Percentiles rank a stretch among this genome's conserved stretches.
These are phyloP conservation scores for Myrmaecium sp. DNA, from an alignment of 2,329 filamentous ascomycete genomes.

Conservation along the genomic window DNA sequence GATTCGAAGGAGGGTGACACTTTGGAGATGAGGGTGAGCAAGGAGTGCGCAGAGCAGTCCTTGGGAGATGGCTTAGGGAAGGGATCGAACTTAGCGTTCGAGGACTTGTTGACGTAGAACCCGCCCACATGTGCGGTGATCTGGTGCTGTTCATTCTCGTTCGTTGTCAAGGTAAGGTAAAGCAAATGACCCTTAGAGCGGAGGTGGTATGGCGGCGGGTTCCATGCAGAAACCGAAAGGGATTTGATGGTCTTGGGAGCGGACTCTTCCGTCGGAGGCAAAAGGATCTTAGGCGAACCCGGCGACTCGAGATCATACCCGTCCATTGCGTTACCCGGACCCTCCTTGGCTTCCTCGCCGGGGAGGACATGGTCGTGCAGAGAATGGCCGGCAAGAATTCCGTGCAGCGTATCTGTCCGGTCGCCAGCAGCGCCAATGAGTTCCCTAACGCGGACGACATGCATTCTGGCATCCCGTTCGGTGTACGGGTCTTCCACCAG, in stretches of 20 bases:
- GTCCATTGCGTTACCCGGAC: slow-evolving; percentile 26
- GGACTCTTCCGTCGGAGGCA: slow-evolving; percentile 47
- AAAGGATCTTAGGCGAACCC: slow-evolving; percentile 50
- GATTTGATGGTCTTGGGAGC: slow-evolving; percentile 83
- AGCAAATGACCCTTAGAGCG: slow-evolving; percentile 84
- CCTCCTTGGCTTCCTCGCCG: slow-evolving; percentile 38
- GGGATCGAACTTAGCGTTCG: slow-evolving; percentile 88
- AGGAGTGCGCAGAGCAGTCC: slow-evolving; percentile 63
- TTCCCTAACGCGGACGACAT: slow-evolving; percentile 78
- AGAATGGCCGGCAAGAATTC: slow-evolving; percentile 68
- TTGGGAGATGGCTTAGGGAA: slow-evolving; percentile 66
- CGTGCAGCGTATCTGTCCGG: slow-evolving; percentile 72
- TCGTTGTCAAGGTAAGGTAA: slow-evolving; percentile 76
- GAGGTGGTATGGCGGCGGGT: slow-evolving; percentile 82
- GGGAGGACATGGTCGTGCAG: slow-evolving; percentile 72
- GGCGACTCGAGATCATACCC: slow-evolving; percentile 63
- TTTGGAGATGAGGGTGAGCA: slow-evolving; percentile 60
- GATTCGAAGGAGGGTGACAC: slow-evolving; percentile 70
- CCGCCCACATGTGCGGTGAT: slow-evolving; percentile 87
- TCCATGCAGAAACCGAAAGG: slow-evolving; percentile 82
- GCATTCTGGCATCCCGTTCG: slow-evolving; percentile 93
- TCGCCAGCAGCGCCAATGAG: slow-evolving; percentile 84
- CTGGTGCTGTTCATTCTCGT: slow-evolving; percentile 87
- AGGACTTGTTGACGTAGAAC: slow-evolving; percentile 95
- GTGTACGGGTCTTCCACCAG: slow-evolving; percentile 93